Evolutionary conservation across 208 protist species (phyloP), one percentile per base, ranked within the genome.

Genomic region (Leishmania gerbilli): DNA sequence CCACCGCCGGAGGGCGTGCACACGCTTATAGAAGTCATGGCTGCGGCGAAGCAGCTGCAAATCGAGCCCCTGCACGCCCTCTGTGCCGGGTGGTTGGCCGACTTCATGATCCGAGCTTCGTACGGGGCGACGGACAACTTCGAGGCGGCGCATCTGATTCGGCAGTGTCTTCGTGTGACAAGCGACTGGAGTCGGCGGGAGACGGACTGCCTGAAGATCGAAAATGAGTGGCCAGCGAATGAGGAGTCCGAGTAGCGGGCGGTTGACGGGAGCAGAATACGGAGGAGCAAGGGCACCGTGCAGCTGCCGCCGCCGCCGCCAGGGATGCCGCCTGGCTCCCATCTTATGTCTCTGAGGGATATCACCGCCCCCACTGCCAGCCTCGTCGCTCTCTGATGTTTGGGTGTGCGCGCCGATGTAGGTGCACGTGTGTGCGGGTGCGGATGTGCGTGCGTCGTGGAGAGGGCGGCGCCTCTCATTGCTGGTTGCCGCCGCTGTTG

Each of bases 221-320:
- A 97, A 68, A 97, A 97, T 79, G 93, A 97, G 80, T 97, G 93
- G 93, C 93, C 93, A 0, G 87, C 85, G 5, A 91, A 95, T 65
- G 93, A 97, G 78, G 91, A 95, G 21, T 88, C 87, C 27, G 81
- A 75, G 47, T 83, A 75, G 40, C 58, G 11, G 19, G 2, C 49
- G 53, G 51, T 24, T 11, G 27, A 37, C 11, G 31, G 31, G 45
- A 8, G 31, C 21, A 47, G n/a, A 40, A 37, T 19, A 68, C 11
- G 13, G 65, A 13, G 37, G 19, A 71, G 34, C 65, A 71, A 40
- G 3, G 19, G 31, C 34, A 49, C 17, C 3, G 31, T 55, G 65
- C 34, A 34, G 37, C 49, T 62, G 40, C 27, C 42, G 47, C 42
- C 27, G 17, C 31, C 11, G 8, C 27, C 56, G 2, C 56, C 56